These are phyloP conservation scores for Pterula multifida DNA, from an alignment of 1,284 basidiomycete species.

Conservation along the genomic window DNA sequence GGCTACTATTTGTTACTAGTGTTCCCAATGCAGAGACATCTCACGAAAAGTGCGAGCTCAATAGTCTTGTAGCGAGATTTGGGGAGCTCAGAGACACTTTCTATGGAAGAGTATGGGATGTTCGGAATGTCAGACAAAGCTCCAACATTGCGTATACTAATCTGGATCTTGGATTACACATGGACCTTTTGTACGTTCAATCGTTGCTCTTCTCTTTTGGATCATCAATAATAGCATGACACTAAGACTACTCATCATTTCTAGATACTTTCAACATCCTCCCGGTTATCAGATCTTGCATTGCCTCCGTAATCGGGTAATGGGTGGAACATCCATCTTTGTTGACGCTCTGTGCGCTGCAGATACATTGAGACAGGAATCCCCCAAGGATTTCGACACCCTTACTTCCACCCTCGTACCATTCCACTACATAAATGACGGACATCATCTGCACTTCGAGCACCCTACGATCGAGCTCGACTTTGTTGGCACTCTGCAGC, in stretches of 20 bases:
- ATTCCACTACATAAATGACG: slow-evolving; percentile 90
- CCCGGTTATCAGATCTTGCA: slow-evolving; percentile 90
- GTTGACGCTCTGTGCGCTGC: slow-evolving; percentile 76
- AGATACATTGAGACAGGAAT: slow-evolving; percentile 33
- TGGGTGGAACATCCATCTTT: slow-evolving; percentile 82
- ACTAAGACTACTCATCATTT: neutral
- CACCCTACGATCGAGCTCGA: slow-evolving; percentile 73
- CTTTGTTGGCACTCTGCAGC: slow-evolving; percentile 7
- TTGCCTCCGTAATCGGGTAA: slow-evolving; percentile 74
- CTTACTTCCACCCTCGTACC: slow-evolving; percentile 57
- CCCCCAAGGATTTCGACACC: slow-evolving; percentile 45
- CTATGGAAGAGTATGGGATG: slow-evolving; percentile 89
- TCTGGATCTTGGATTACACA: slow-evolving; percentile 81
- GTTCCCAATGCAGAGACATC: slow-evolving; percentile 46
- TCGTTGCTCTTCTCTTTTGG: neutral
- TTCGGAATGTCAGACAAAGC: slow-evolving; percentile 64
- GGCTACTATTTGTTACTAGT: slow-evolving; percentile 31
- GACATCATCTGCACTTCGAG: slow-evolving; percentile 70
- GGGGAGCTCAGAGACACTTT: slow-evolving; percentile 81
- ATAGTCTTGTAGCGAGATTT: slow-evolving; percentile 51
- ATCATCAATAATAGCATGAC: neutral
- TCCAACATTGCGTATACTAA: slow-evolving; percentile 95
- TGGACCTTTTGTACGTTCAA: slow-evolving; percentile 74
- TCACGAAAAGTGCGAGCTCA: slow-evolving; percentile 53
- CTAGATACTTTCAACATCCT: slow-evolving; percentile 79